These are phyloP conservation scores for Fistulifera pelliculosa DNA, from an alignment of 108 stramenopile genomes.

Conservation along the genomic window DNA sequence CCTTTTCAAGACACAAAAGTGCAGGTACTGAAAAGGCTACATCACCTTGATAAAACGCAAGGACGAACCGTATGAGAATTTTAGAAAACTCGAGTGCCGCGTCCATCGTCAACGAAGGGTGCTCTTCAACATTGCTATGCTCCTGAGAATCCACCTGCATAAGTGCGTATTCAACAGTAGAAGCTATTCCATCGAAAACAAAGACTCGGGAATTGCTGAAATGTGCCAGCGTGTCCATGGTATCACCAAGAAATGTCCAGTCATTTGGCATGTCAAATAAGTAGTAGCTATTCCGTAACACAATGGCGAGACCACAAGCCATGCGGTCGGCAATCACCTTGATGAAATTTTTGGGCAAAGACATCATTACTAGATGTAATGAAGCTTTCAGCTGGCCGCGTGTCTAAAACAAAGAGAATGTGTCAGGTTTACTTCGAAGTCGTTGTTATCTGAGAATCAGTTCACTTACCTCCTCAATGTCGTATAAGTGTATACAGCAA, in stretches of 20 bases:
- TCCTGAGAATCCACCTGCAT: slow-evolving; percentile 25
- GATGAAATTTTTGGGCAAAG: slow-evolving; percentile 39
- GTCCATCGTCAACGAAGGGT: slow-evolving; percentile 14
- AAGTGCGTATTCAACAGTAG: slow-evolving; percentile 52
- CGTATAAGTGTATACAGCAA: slow-evolving; percentile 66
- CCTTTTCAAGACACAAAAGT: slow-evolving; percentile 65
- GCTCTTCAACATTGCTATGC: slow-evolving; percentile 15
- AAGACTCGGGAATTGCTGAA: slow-evolving; percentile 48
- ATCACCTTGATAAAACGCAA: slow-evolving; percentile 57
- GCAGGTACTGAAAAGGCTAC: slow-evolving; percentile 46
- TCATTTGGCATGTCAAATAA: slow-evolving; percentile 56
- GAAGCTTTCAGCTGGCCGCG: slow-evolving; percentile 40
- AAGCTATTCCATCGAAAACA: slow-evolving; percentile 77
- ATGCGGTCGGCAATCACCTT: slow-evolving; percentile 51
- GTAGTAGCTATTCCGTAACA: slow-evolving; percentile 48
- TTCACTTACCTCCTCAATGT: slow-evolving; percentile 31
- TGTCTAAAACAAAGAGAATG: slow-evolving; percentile 20
- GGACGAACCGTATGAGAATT: slow-evolving; percentile 49
- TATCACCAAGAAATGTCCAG: slow-evolving; percentile 55
- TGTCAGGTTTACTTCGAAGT: slow-evolving; percentile 4
- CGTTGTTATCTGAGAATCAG: background rate
- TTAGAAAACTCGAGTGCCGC: slow-evolving; percentile 16
- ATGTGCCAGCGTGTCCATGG: slow-evolving; percentile 49
- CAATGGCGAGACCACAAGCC: slow-evolving; percentile 73
- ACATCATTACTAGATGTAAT: slow-evolving; percentile 32